Evolutionary conservation across 2,329 filamentous ascomycete species (phyloP), one percentile per base, ranked within the genome.

Genomic region (Epichloe gansuensis): DNA sequence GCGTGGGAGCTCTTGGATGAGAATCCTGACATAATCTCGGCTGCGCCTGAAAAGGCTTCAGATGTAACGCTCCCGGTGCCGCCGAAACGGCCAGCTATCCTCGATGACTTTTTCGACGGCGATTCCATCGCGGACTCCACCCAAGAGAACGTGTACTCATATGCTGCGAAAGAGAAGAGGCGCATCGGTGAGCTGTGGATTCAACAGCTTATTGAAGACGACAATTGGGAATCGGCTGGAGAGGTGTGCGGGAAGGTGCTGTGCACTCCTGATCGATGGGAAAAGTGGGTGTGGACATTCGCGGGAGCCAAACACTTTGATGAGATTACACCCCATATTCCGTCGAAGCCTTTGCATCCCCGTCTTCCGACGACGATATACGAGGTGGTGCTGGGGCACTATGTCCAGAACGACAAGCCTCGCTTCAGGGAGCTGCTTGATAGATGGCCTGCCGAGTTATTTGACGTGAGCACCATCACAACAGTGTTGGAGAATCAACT

Each of bases 211-310:
- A 80, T 95, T 37, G 80, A 83, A 38, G 75, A 80, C 0, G 77
- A 81, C 8, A 76, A 91, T 56, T 98, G 93, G 93, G 65, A 66
- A 8, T 74, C 78, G 53, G 93, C 93, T 5, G 91, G 89, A 1
- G 76, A 85, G 61, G 76, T 94, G 4, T 91, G 90, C 54, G 87
- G 85, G 13, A 89, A 85, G 62, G 91, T 96, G 0, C 74, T 98
- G 1, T 82, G 82, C 44, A 88, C 85, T 1, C 82, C 89, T 1
- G 76, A 85, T 47, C 76, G 85, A 59, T 98, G 93, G 93, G 91
- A 97, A 69, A 88, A 94, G 61, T 97, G 91, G 90, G 86, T 94
- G 5, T 94, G 87, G 81, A 85, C 81, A 0, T 98, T 98, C 69
- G 88, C 90, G 7, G 85, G 89, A 42, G 86, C 87, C 2, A 80